Conservation (phyloP, 495 filamentous ascomycete genomes). For the Podospora pseudocomata region DNA sequence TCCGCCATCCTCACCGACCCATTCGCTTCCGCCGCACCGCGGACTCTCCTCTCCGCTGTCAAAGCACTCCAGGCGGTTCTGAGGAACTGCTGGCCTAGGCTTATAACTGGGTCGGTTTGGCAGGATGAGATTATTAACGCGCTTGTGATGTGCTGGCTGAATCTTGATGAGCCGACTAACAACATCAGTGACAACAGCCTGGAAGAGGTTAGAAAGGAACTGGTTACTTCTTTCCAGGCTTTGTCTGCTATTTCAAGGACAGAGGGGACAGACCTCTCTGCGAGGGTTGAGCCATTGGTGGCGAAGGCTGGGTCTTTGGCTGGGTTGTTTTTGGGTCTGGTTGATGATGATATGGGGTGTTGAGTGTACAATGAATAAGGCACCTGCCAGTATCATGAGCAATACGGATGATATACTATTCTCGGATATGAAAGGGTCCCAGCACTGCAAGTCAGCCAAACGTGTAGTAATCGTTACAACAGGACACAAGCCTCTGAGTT, state of each 20-base stretch:
- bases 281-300: constrained; percentile 35
- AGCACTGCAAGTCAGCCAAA: no score
- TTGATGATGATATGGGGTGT: neutral
- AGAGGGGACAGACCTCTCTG: constrained; percentile 23
- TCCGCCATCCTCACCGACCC: constrained; percentile 64
- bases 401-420: no score
- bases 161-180: constrained; percentile 46
- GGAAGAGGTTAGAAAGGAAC: constrained; percentile 39
- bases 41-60: constrained; percentile 53
- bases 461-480: no score
- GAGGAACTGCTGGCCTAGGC: constrained; percentile 68
- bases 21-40: constrained; percentile 57
- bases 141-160: constrained; percentile 64
- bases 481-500: no score
- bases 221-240: constrained; percentile 38
- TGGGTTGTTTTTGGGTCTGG: constrained; percentile 34
- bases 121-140: constrained; percentile 66
- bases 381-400: no score
- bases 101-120: constrained; percentile 50
- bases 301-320: constrained; percentile 41
- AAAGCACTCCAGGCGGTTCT: constrained; percentile 56
- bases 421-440: no score
- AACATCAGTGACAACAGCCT: constrained; percentile 10
- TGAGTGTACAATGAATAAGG: no score
- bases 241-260: neutral